Conservation (phyloP, 208 protist genomes). For the Leishmania guyanensis region DNA sequence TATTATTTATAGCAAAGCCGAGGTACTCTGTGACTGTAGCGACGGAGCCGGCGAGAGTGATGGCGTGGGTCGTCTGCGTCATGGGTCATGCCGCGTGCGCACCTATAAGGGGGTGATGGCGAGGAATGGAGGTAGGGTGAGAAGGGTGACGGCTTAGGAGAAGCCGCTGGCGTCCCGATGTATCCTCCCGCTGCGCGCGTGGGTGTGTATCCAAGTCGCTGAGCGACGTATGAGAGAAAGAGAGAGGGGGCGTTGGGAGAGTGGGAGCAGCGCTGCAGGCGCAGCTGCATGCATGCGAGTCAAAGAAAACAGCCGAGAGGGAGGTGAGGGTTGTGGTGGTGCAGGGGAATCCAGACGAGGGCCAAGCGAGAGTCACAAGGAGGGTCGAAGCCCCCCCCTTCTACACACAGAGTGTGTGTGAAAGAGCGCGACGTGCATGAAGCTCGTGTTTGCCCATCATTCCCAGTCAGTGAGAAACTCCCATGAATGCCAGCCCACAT, state of each 20-base stretch:
- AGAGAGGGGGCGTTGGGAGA: not conserved
- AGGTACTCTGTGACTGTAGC: constrained; percentile 99
- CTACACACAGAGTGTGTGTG: not conserved
- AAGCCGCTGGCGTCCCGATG: not conserved
- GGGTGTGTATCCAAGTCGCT: not conserved
- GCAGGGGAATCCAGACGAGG: not conserved
- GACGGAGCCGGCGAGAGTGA: constrained; percentile 96
- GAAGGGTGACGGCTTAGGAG: not conserved
- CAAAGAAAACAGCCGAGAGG: no score
- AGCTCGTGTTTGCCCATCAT: not conserved
- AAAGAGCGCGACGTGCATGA: not conserved
- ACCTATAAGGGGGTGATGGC: not conserved
- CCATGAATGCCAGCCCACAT: no score
- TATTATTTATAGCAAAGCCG: constrained; percentile 92
- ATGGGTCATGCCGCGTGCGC: constrained; percentile 18
- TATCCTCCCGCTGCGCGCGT: not conserved
- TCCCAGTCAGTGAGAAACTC: not conserved
- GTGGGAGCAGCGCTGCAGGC: not conserved
- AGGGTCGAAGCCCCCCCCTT: no score
- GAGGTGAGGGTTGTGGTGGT: not conserved
- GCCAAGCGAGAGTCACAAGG: not conserved
- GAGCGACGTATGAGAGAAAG: not conserved
- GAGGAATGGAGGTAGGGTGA: not conserved
- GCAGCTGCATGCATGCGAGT: not conserved
- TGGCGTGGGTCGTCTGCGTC: constrained; percentile 62